Evolutionary conservation across 768 basidiomycete genomes (phyloP), one percentile per base, ranked within the genome.

Genomic region (Termitomyces heimii): DNA sequence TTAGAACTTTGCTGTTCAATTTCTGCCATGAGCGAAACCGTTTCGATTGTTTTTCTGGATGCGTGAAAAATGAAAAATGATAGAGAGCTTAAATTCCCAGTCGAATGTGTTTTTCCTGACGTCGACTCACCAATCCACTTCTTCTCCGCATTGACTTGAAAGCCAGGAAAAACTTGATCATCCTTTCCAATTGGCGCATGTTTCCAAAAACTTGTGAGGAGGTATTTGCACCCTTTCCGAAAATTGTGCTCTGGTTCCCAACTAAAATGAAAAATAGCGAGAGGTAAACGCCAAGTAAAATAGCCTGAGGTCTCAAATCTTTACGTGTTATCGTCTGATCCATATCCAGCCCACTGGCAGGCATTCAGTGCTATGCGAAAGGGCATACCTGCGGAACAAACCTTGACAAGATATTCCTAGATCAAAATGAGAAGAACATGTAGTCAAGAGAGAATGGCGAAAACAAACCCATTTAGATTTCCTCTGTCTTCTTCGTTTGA

Each of bases 221-320:
- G 73, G 24, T 82, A 76, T 16, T 77, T 66, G 63, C 88, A 90
- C 32, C 76, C 71, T 34, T 63, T 59, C 13, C n/a, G 35, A 18
- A 90, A 73, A 64, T 89, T 86, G 5, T 68, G 68, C 48, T 75
- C 70, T 12, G 88, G 88, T 58, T 89, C 87, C 88, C 88, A 89
- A 62, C 88, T 89, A 20, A 9, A 40, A 20, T 8, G 9, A n/a
- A 20, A 52, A n/a, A 5, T 20, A 52, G 12, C 5, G 7, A 39
- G 31, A 31, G 16, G 18, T 8, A 20, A 40, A 4, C n/a, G 9
- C n/a, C 39, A 20, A 20, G n/a, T 3, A 20, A n/a, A 20, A 40
- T n/a, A 39, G 18, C n/a, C 9, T 10, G 9, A 20, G 18, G 1
- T n/a, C 3, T 20, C 16, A 9, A 20, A 9, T 10, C 14, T 40